Percentiles rank a stretch among this genome's conserved stretches.
These are phyloP conservation scores for Huntiella bhutanensis DNA, from an alignment of 2,329 filamentous ascomycete genomes.

Conservation along the genomic window DNA sequence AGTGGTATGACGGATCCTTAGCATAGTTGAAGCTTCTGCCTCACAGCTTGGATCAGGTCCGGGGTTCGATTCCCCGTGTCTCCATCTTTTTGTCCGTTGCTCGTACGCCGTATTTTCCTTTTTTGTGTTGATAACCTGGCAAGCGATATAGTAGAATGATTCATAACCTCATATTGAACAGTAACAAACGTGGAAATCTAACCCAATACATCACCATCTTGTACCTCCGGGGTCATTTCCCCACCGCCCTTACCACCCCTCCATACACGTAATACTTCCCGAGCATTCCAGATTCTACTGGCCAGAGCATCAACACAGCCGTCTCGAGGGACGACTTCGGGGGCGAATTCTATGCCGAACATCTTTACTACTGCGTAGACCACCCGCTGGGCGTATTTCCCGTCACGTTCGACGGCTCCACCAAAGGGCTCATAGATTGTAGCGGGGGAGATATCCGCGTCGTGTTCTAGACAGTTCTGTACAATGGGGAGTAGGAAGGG, in stretches of 20 bases:
- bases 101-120: not conserved
- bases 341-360: slow-evolving; percentile 92
- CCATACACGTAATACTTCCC: slow-evolving; percentile 62
- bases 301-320: slow-evolving; percentile 78
- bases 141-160: not conserved
- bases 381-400: slow-evolving; percentile 74
- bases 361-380: slow-evolving; percentile 91
- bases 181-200: not conserved
- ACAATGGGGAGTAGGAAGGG: slow-evolving; percentile 62
- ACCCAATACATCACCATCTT: slow-evolving; percentile 18
- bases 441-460: slow-evolving; percentile 75
- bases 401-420: slow-evolving; percentile 63
- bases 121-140: not conserved
- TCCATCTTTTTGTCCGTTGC: slow-evolving; percentile 3
- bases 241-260: not conserved
- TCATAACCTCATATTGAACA: not conserved
- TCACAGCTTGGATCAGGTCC: slow-evolving; percentile 1
- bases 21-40: not conserved
- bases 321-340: slow-evolving; percentile 80
- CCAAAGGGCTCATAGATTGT: slow-evolving; percentile 70
- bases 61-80: slow-evolving; percentile 6
- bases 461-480: slow-evolving; percentile 79
- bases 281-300: slow-evolving; percentile 89
- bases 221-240: not conserved
- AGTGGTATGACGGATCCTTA: slow-evolving; percentile 10